Percentiles rank a stretch among this genome's conserved stretches.
phyloP scores from a whole-genome alignment of 805 yeast genomes.

The Debaryomyces prosopidis region DNA sequence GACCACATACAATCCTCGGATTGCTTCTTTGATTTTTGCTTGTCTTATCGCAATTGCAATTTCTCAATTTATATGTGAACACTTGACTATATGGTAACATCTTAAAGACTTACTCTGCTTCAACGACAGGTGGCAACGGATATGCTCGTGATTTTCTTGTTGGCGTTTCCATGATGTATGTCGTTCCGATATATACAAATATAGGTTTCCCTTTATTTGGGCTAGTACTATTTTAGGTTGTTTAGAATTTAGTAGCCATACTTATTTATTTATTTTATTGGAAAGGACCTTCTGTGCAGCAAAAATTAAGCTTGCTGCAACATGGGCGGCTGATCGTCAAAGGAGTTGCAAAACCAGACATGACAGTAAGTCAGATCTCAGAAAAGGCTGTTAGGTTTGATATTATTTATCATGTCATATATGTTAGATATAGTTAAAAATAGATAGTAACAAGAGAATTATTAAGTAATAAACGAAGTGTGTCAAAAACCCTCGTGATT shows the following conservation, averaged over 20 bases:
- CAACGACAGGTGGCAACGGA: constrained; percentile 46
- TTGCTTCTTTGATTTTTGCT: constrained; percentile 40
- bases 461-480: too few relatives aligned
- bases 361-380: too few relatives aligned
- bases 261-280: constrained; percentile 41
- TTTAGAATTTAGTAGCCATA: constrained; percentile 33
- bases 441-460: too few relatives aligned
- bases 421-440: too few relatives aligned
- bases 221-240: constrained; percentile 39
- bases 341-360: constrained; percentile 5
- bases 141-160: constrained; percentile 43
- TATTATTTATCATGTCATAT: too few relatives aligned
- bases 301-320: constrained; percentile 37
- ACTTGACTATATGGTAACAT: constrained; percentile 43
- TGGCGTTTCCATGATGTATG: constrained; percentile 38
- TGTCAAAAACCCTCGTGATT: too few relatives aligned
- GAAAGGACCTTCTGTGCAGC: constrained; percentile 39
- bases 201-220: constrained; percentile 36
- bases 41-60: constrained; percentile 41
- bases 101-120: constrained; percentile 43
- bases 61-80: constrained; percentile 45
- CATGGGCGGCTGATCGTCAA: constrained; percentile 30
- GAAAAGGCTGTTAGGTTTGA: too few relatives aligned
- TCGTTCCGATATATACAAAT: constrained; percentile 37
- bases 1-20: constrained; percentile 41